phyloP scores from a whole-genome alignment of 768 basidiomycete species.

The Termitomyces sp. region DNA sequence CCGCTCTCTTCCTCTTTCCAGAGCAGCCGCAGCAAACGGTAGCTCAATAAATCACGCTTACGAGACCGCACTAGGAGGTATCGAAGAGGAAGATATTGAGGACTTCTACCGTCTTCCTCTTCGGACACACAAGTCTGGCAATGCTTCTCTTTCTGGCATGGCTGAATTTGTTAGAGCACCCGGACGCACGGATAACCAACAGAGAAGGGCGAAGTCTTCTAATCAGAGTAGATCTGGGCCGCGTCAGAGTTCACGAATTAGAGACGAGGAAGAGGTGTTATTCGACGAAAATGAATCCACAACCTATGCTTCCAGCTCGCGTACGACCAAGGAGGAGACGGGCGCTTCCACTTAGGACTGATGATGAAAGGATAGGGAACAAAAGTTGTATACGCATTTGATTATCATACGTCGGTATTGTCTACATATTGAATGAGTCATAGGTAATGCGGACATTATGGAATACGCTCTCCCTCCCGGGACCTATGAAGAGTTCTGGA shows the following conservation, averaged over 20 bases:
- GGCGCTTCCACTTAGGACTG: slow-evolving; percentile 24
- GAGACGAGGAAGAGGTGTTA: slow-evolving; percentile 47
- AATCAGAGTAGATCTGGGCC: slow-evolving; percentile 15
- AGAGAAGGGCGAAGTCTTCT: slow-evolving; percentile 9
- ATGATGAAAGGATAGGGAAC: slow-evolving; percentile 27
- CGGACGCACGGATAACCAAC: slow-evolving; percentile 10
- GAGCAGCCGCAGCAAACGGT: slow-evolving; percentile 30
- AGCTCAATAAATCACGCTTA: slow-evolving; percentile 30
- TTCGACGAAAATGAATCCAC: slow-evolving; percentile 58
- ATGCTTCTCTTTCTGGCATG: slow-evolving; percentile 46
- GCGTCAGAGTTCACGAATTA: slow-evolving; percentile 25
- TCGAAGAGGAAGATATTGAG: slow-evolving; percentile 59
- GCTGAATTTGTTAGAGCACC: slow-evolving; percentile 63
- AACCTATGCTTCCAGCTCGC: slow-evolving; percentile 34
- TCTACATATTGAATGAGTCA: slow-evolving; percentile 8
- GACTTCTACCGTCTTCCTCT: slow-evolving; percentile 67
- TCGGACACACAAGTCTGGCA: slow-evolving; percentile 35
- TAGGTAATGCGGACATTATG: background rate
- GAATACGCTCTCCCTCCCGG: background rate
- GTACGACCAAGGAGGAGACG: slow-evolving; percentile 35
- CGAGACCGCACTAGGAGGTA: slow-evolving; percentile 31
- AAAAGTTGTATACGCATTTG: slow-evolving; percentile 7
- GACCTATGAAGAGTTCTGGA: background rate
- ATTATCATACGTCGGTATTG: slow-evolving; percentile 6
- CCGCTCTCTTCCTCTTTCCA: slow-evolving; percentile 65